phyloP scores from a whole-genome alignment of 2,329 filamentous ascomycete species.

The Lecanicillium sp. region DNA sequence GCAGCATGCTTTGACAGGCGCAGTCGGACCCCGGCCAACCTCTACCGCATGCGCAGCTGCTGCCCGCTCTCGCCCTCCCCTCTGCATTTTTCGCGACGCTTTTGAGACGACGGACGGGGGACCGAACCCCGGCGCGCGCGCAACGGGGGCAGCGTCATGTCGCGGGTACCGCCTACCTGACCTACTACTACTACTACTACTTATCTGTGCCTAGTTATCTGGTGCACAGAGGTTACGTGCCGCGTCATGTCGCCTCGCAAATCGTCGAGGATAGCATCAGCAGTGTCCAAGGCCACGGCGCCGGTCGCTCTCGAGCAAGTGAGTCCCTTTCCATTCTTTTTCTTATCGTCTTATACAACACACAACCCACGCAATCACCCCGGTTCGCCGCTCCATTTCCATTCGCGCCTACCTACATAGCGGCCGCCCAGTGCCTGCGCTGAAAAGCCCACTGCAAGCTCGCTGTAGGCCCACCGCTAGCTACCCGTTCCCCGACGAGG shows the following conservation, averaged over 20 bases:
- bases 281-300: not conserved
- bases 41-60: too few species aligned
- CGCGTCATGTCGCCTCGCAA: not conserved
- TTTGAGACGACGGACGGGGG: too few species aligned
- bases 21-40: too few species aligned
- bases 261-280: not conserved
- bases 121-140: not conserved
- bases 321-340: not conserved
- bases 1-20: too few species aligned
- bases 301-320: not conserved
- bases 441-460: not conserved
- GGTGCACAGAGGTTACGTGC: not conserved
- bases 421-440: not conserved
- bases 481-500: too few species aligned
- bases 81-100: too few species aligned
- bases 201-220: too few species aligned
- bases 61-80: too few species aligned
- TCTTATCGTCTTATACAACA: too few species aligned
- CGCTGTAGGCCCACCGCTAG: not conserved
- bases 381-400: too few species aligned
- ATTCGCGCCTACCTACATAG: not conserved
- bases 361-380: too few species aligned
- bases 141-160: not conserved
- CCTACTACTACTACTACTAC: too few species aligned
- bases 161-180: not conserved